Evolutionary conservation across 2,329 filamentous ascomycete genomes (phyloP).

Genomic region (Ophiostoma australiae): DNA sequence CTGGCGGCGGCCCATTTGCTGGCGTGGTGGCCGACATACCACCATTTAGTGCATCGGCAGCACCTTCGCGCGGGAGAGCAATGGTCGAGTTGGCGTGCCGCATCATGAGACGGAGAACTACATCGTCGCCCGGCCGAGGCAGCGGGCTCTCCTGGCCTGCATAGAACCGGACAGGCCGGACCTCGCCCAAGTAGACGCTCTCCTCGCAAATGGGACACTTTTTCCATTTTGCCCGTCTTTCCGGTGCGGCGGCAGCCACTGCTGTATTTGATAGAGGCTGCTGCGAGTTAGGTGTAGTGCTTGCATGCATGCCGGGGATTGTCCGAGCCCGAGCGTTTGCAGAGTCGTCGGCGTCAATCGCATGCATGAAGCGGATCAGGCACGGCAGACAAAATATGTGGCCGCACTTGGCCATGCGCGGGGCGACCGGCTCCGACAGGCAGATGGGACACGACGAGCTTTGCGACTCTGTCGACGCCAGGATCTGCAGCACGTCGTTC

Average conservation of each 20-base stretch:
- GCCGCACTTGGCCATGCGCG: constrained; percentile 93
- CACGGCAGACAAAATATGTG: constrained; percentile 96
- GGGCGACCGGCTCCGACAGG: constrained; percentile 83
- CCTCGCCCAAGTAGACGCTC: constrained; percentile 84
- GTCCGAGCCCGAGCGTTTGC: not conserved
- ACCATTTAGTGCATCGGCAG: constrained; percentile 55
- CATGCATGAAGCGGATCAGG: constrained; percentile 92
- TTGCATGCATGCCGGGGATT: not conserved
- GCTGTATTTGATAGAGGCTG: not conserved
- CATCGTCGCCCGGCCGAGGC: constrained; percentile 79
- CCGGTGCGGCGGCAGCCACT: not conserved
- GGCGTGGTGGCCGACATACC: not conserved
- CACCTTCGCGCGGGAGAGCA: constrained; percentile 77
- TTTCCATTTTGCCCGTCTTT: constrained; percentile 55
- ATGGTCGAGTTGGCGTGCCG: constrained; percentile 75
- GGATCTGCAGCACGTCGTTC: constrained; percentile 82
- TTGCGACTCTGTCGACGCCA: constrained; percentile 87
- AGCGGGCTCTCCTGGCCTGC: constrained; percentile 77
- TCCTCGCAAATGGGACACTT: constrained; percentile 97
- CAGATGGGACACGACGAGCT: constrained; percentile 89
- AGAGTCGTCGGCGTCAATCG: constrained; percentile 67
- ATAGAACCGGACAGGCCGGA: constrained; percentile 85
- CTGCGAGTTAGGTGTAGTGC: not conserved
- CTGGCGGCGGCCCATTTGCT: not conserved
- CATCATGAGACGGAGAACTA: constrained; percentile 81